Evolutionary conservation across 345 rosid genomes (phyloP).

Genomic region (Eutrema heterophyllum): DNA sequence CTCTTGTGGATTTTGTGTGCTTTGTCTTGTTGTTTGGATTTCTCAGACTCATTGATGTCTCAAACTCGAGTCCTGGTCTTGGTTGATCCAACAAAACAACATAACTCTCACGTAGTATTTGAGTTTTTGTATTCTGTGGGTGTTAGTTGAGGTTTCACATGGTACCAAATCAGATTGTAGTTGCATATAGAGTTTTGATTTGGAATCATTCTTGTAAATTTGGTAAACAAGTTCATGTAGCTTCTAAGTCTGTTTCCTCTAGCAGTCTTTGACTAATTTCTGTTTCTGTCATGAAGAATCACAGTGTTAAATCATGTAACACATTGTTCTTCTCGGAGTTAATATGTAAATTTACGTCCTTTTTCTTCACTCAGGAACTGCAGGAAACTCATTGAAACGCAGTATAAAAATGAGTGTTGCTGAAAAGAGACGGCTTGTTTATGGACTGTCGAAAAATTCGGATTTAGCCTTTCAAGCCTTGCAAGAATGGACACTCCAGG

Average conservation of each 20-base stretch:
- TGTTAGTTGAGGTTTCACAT: neutral
- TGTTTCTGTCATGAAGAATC: neutral
- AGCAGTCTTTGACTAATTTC: neutral
- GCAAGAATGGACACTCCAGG: slow-evolving; percentile 42
- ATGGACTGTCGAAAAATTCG: slow-evolving; percentile 42
- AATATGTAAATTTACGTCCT: neutral
- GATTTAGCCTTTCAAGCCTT: slow-evolving; percentile 42
- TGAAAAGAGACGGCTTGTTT: slow-evolving; percentile 49
- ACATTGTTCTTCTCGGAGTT: neutral
- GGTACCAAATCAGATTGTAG: no score
- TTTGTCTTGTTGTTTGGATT: no score
- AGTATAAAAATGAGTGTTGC: slow-evolving; percentile 40
- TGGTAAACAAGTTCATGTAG: neutral
- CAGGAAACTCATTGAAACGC: slow-evolving; percentile 36
- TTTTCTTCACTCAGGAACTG: slow-evolving; percentile 1
- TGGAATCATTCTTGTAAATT: neutral
- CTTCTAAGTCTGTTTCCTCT: neutral
- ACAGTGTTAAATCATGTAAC: neutral
- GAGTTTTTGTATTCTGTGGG: neutral
- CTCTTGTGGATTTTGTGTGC: no score
- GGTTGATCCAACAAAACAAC: no score
- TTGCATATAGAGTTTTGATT: neutral
- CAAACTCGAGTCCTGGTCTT: no score
- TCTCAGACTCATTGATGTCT: no score
- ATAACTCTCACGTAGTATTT: no score